Evolutionary conservation across 176 grass and related monocot species (phyloP).

Genomic region (Zoysia pacifica): DNA sequence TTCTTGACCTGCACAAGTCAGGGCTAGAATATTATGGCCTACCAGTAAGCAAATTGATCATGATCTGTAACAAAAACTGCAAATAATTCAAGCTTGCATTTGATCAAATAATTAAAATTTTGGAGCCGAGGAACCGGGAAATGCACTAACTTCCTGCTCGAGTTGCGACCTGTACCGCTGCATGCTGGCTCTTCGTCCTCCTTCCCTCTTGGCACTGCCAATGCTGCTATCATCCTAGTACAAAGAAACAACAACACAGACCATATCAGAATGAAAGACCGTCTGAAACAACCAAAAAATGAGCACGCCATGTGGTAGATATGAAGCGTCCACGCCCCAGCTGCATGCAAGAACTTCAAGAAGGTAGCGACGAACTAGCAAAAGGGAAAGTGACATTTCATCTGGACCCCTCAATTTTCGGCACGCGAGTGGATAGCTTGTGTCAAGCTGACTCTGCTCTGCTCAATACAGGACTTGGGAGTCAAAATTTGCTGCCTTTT

Average conservation of each 20-base stretch:
- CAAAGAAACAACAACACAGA: slow-evolving; percentile 10
- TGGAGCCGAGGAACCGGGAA: background rate
- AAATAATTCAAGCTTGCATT: background rate
- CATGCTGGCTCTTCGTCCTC: slow-evolving; percentile 35
- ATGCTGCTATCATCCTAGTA: slow-evolving; percentile 66
- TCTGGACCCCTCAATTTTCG: slow-evolving; percentile 38
- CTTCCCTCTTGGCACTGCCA: slow-evolving; percentile 46
- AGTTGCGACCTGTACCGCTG: slow-evolving; percentile 68
- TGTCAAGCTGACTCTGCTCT: slow-evolving; percentile 15
- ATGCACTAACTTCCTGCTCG: slow-evolving; percentile 70
- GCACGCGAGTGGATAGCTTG: slow-evolving; percentile 25
- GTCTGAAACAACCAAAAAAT: slow-evolving; percentile 26
- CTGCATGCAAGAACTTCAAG: background rate
- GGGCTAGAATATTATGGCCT: slow-evolving; percentile 4
- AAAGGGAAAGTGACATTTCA: slow-evolving; percentile 42
- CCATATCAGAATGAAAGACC: slow-evolving; percentile 4
- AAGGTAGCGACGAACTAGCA: slow-evolving; percentile 15
- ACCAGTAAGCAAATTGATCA: background rate
- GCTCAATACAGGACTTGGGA: background rate
- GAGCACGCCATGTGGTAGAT: background rate
- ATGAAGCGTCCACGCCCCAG: background rate
- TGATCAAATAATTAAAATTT: background rate
- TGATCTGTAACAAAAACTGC: background rate
- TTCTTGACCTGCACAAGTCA: slow-evolving; percentile 63
- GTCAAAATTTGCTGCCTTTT: background rate